Percentiles rank a stretch among this genome's conserved stretches.
phyloP scores from a whole-genome alignment of 2,329 filamentous ascomycete species.

The Endoconidiophora laricicola region DNA sequence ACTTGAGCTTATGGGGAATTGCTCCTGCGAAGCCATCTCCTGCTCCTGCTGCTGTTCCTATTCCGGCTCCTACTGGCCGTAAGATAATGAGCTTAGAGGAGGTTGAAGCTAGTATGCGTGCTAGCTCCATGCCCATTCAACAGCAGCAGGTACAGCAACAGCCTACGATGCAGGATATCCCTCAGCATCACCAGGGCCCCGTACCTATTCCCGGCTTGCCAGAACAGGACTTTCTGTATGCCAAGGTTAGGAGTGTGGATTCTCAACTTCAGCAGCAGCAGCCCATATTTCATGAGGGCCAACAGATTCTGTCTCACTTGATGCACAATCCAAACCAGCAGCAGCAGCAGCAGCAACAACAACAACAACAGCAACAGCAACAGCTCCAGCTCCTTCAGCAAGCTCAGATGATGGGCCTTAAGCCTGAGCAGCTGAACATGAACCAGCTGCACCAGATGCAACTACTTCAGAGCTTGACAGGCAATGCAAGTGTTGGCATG shows the following conservation, averaged over 20 bases:
- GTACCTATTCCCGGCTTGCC: conserved; percentile 7
- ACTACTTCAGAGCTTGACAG: conserved; percentile 19
- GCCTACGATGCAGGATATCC: conserved; percentile 8
- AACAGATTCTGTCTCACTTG: conserved; percentile 29
- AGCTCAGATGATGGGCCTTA: conserved; percentile 20
- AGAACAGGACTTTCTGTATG: conserved; percentile 12
- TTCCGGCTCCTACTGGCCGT: conserved; percentile 26
- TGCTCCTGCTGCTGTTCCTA: conserved; percentile 19
- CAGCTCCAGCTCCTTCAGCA: conserved; percentile 22
- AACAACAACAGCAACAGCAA: conserved; percentile 15
- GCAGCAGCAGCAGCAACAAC: conserved; percentile 15
- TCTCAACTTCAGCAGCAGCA: conserved; percentile 20
- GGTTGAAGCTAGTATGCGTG: conserved; percentile 82
- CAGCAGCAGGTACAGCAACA: conserved; percentile 12
- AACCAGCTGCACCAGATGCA: conserved; percentile 42
- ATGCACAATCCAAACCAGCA: conserved; percentile 21
- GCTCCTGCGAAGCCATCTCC: conserved; percentile 34
- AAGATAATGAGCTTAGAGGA: conserved; percentile 95
- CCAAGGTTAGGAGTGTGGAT: conserved; percentile 15
- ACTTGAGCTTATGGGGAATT: conserved; percentile 83
- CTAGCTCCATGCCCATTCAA: conserved; percentile 24
- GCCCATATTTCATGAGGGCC: conserved; percentile 14
- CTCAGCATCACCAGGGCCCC: conserved; percentile 6
- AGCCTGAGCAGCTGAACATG: conserved; percentile 46
- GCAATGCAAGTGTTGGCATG: not conserved